Evolutionary conservation across 208 protist genomes (phyloP), one percentile per base, ranked within the genome.

Genomic region (Leishmania turanica): DNA sequence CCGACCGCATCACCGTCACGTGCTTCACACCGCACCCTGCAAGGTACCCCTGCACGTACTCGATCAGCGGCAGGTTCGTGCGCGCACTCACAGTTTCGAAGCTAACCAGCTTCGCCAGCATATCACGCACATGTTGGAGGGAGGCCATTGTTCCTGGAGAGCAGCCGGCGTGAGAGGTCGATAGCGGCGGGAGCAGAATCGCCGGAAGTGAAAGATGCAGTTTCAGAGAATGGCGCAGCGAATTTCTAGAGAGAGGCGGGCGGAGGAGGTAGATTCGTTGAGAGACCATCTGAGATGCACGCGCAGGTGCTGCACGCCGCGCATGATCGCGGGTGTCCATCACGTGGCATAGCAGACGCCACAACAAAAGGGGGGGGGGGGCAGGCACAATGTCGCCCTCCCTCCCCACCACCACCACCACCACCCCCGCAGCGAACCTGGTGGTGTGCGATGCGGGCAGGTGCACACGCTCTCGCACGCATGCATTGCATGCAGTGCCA

Each of bases 61-160:
- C 53, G 60, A 93, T 84, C 34, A 92, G 86, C 19, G 84, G 82
- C 72, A 91, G 56, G 79, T 92, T 93, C 3, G 88, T 80, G 53
- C 87, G 86, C 24, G 75, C 64, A 56, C 90, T 95, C 62, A 88
- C 89, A 6, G 90, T 91, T 65, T 93, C 83, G 78, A 91, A 93
- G 79, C 85, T 53, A 24, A 95, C 77, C 49, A 92, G 90, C 88
- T 91, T 91, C 65, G 56, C 88, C 80, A 93, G 81, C 81, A 87
- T 51, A 79, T 86, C 79, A 42, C 79, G 79, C 60, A 77, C 79
- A 65, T 77, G 53, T 53, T 82, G 79, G 9, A 82, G 79, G 42
- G 79, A 73, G 42, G 80, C 74, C 80, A 83, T 81, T 9, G 24
- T 56, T 54, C 1, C 42, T 73, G 69, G 27, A 5, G 21, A n/a